These are phyloP conservation scores for Lagenaria siceraria DNA, from an alignment of 306 rosid species.

Conservation along the genomic window DNA sequence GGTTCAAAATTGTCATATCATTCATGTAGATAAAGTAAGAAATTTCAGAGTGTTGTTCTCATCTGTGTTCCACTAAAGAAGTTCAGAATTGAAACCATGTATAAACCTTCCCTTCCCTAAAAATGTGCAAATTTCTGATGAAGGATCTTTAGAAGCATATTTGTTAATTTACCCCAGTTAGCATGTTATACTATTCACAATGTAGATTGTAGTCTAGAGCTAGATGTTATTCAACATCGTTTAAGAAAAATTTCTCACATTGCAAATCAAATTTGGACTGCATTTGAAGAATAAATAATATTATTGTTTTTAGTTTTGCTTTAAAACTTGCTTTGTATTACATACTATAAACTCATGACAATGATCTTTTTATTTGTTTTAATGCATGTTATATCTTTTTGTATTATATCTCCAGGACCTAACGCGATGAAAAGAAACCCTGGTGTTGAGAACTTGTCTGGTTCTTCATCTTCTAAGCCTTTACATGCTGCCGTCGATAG, in stretches of 20 bases:
- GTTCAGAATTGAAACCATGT: not conserved
- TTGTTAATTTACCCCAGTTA: not conserved
- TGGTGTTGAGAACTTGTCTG: not conserved
- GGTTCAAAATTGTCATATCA: not conserved
- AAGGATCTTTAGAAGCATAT: not conserved
- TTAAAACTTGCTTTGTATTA: not conserved
- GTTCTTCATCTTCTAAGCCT: not conserved
- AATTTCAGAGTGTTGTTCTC: not conserved
- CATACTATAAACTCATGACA: not conserved
- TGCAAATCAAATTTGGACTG: not conserved
- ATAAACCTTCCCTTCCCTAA: not conserved
- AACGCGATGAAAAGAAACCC: not conserved
- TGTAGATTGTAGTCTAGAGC: not conserved
- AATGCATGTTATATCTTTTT: not conserved
- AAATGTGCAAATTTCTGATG: not conserved
- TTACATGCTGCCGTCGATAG: not conserved
- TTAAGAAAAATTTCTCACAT: not conserved
- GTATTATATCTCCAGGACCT: not conserved
- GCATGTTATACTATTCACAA: not conserved
- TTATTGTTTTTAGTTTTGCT: not conserved
- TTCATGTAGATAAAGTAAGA: not conserved
- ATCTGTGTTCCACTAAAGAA: not conserved
- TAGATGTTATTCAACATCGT: not conserved
- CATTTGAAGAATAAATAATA: not conserved
- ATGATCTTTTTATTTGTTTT: not conserved